Conservation (phyloP, 768 basidiomycete species). For the Leccinum disarticulatum region DNA sequence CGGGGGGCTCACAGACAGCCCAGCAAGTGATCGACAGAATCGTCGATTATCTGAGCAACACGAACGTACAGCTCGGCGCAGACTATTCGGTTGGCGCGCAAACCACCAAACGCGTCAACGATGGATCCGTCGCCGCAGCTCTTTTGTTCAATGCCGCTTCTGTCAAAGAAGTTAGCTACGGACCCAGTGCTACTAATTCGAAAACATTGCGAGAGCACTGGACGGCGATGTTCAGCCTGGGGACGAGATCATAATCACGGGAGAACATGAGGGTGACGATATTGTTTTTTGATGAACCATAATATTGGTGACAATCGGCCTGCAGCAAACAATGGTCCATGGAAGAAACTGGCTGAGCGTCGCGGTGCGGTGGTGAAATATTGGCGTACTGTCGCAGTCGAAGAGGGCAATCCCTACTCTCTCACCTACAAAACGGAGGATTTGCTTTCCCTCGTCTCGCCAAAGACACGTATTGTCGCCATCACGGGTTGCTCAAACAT, state of each 20-base stretch:
- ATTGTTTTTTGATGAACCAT: neutral
- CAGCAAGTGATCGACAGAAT: constrained; percentile 57
- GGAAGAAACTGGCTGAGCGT: constrained; percentile 71
- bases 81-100: constrained; percentile 59
- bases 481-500: constrained; percentile 77
- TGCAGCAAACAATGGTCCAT: constrained; percentile 70
- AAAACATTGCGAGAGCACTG: constrained; percentile 65
- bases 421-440: constrained; percentile 52
- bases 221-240: constrained; percentile 52
- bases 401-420: constrained; percentile 64
- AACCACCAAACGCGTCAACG: constrained; percentile 50
- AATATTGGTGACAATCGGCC: neutral
- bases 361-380: constrained; percentile 52
- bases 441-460: constrained; percentile 59
- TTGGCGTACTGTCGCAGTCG: constrained; percentile 54
- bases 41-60: constrained; percentile 65
- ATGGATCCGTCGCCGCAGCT: constrained; percentile 51
- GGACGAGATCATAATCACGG: constrained; percentile 78
- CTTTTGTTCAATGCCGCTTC: constrained; percentile 65
- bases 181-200: constrained; percentile 63
- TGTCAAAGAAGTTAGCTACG: constrained; percentile 64
- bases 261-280: constrained; percentile 71
- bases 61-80: constrained; percentile 74
- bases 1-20: constrained; percentile 69
- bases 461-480: constrained; percentile 69